A percentile compares a stretch with the other conserved stretches of the same genome.
These are phyloP conservation scores for Arthrobotrys sinensis DNA, from an alignment of 2,329 filamentous ascomycete species.

Conservation along the genomic window DNA sequence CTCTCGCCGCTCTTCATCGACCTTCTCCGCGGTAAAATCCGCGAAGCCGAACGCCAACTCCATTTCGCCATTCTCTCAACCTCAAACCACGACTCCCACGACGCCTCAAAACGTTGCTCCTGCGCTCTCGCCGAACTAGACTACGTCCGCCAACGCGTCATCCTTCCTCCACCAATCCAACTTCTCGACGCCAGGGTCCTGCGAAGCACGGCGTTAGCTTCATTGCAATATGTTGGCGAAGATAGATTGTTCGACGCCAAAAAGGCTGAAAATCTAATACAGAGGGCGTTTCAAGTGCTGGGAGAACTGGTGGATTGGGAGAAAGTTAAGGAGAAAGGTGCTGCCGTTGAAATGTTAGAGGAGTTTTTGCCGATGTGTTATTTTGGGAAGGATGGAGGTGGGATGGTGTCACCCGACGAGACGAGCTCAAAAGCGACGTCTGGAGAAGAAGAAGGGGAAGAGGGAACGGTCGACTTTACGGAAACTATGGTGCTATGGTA, in stretches of 20 bases:
- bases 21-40: conserved; percentile 50
- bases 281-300: conserved; percentile 53
- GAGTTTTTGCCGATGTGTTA: conserved; percentile 58
- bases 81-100: conserved; percentile 44
- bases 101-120: conserved; percentile 57
- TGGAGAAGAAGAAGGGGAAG: conserved; percentile 9
- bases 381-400: conserved; percentile 29
- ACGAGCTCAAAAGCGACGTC: background rate
- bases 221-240: conserved; percentile 29
- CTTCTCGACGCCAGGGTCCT: conserved; percentile 51
- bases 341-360: conserved; percentile 54
- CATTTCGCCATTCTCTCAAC: conserved; percentile 56
- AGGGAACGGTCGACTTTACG: conserved; percentile 29
- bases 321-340: conserved; percentile 40
- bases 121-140: conserved; percentile 57
- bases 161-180: conserved; percentile 55
- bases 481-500: conserved; percentile 53
- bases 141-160: conserved; percentile 48
- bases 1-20: conserved; percentile 48
- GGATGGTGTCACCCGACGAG: conserved; percentile 8
- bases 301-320: conserved; percentile 56
- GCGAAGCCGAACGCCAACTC: conserved; percentile 57
- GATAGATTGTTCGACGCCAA: conserved; percentile 45
- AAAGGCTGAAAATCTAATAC: conserved; percentile 48
- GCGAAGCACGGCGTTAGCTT: conserved; percentile 38